Conservation (phyloP, 2,329 filamentous ascomycete species). For the Clonostachys rhizophaga region DNA sequence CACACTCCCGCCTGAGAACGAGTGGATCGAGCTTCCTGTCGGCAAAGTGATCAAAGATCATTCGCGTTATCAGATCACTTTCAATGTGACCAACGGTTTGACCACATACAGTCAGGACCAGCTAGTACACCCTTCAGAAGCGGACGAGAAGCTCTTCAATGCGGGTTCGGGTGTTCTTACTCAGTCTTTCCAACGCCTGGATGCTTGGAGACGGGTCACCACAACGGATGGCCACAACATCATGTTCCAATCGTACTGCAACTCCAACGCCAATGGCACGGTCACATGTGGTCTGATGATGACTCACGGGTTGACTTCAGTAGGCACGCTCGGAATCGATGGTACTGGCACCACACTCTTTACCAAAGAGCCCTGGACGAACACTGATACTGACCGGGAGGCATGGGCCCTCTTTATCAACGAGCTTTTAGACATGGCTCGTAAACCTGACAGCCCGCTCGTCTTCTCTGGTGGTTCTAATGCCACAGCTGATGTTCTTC, state of each 20-base stretch:
- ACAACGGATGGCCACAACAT: slow-evolving; percentile 28
- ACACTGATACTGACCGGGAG: slow-evolving; percentile 19
- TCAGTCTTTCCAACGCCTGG: slow-evolving; percentile 38
- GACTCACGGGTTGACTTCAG: slow-evolving; percentile 43
- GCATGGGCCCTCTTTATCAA: slow-evolving; percentile 16
- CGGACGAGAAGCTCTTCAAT: slow-evolving; percentile 23
- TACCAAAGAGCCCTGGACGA: slow-evolving; percentile 25
- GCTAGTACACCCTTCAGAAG: slow-evolving; percentile 11
- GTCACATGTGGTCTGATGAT: slow-evolving; percentile 44
- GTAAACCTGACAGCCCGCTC: slow-evolving; percentile 11
- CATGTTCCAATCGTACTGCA: slow-evolving; percentile 39
- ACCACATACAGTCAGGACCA: slow-evolving; percentile 13
- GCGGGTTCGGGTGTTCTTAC: slow-evolving; percentile 30
- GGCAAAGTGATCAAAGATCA: slow-evolving; percentile 48
- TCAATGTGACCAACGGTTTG: slow-evolving; percentile 17
- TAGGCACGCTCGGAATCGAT: slow-evolving; percentile 35
- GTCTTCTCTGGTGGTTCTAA: slow-evolving; percentile 8
- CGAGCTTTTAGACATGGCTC: slow-evolving; percentile 15
- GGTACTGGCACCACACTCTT: slow-evolving; percentile 33
- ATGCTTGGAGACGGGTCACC: slow-evolving; percentile 39
- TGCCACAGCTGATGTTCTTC: slow-evolving; percentile 12
- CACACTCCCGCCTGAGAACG: slow-evolving; percentile 39
- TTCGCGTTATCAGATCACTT: slow-evolving; percentile 23
- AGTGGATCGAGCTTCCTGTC: slow-evolving; percentile 57
- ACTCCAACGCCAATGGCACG: slow-evolving; percentile 30